phyloP scores from a whole-genome alignment of 2,329 filamentous ascomycete genomes.

The Calonectria hongkongensis region DNA sequence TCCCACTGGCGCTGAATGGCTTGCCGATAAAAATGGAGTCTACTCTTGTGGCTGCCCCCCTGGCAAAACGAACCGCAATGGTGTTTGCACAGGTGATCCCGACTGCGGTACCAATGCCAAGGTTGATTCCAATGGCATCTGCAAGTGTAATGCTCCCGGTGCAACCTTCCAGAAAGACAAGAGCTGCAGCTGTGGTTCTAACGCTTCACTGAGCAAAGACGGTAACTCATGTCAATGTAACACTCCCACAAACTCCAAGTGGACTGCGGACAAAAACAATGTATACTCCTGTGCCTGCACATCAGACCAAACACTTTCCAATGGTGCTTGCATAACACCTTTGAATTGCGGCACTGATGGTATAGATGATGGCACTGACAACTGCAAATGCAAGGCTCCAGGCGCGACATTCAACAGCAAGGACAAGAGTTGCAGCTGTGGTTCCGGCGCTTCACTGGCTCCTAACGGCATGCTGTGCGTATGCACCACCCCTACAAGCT shows the following conservation, averaged over 20 bases:
- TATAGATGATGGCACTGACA: not conserved
- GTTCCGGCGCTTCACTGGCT: not conserved
- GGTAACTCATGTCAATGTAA: not conserved
- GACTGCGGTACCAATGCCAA: conserved; percentile 1
- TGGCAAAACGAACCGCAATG: not conserved
- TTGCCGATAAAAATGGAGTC: not conserved
- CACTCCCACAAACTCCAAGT: not conserved
- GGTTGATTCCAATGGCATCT: not conserved
- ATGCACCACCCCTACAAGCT: not conserved
- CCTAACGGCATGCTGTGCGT: not conserved
- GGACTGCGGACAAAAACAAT: not conserved
- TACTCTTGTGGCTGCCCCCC: not conserved
- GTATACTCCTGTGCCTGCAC: not conserved
- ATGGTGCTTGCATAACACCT: not conserved
- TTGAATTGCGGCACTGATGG: not conserved
- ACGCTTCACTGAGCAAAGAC: not conserved
- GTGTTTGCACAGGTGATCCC: not conserved
- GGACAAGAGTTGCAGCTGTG: not conserved
- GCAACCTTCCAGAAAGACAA: not conserved
- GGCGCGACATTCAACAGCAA: not conserved
- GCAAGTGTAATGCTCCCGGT: not conserved
- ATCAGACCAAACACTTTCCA: not conserved
- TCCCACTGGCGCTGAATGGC: not conserved
- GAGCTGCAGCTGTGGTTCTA: not conserved
- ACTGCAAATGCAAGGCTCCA: not conserved